Conservation (phyloP, 164 flowering plant species). For the Magnolia kwangsiensis region DNA sequence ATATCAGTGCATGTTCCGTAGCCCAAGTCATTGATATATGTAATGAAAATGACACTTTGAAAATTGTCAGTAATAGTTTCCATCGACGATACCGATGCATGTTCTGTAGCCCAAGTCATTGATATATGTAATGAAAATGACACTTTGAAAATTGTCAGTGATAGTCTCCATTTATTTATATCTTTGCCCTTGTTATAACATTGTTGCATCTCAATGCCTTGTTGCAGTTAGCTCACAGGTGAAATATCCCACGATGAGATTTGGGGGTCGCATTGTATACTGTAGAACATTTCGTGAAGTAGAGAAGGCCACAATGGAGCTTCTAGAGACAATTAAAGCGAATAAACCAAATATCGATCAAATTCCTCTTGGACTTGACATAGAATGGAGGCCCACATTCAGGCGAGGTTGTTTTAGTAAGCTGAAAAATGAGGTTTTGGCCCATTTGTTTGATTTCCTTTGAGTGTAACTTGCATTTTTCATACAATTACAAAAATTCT, state of each 20-base stretch:
- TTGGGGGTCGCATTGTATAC: slow-evolving; percentile 55
- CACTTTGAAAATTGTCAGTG: no score
- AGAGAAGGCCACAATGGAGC: slow-evolving; percentile 57
- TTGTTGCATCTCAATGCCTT: neutral
- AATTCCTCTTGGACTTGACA: slow-evolving; percentile 63
- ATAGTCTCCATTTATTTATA: neutral
- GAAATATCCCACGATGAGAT: slow-evolving; percentile 40
- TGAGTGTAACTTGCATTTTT: neutral
- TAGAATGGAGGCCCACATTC: slow-evolving; percentile 83
- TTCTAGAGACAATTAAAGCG: slow-evolving; percentile 36
- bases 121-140: no score
- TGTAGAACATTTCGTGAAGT: slow-evolving; percentile 55
- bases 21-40: no score
- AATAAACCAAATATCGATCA: slow-evolving; percentile 34
- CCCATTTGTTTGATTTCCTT: neutral
- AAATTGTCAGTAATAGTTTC: no score
- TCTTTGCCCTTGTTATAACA: neutral
- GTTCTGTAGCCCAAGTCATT: no score
- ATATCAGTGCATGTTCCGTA: no score
- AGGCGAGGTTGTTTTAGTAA: slow-evolving; percentile 41
- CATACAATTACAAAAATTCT: no score
- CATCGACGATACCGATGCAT: no score
- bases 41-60: no score
- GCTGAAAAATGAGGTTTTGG: neutral
- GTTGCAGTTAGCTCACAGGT: slow-evolving; percentile 29